Evolutionary conservation across 139 green algal species (phyloP).

Genomic region (Coelastrella sp.): DNA sequence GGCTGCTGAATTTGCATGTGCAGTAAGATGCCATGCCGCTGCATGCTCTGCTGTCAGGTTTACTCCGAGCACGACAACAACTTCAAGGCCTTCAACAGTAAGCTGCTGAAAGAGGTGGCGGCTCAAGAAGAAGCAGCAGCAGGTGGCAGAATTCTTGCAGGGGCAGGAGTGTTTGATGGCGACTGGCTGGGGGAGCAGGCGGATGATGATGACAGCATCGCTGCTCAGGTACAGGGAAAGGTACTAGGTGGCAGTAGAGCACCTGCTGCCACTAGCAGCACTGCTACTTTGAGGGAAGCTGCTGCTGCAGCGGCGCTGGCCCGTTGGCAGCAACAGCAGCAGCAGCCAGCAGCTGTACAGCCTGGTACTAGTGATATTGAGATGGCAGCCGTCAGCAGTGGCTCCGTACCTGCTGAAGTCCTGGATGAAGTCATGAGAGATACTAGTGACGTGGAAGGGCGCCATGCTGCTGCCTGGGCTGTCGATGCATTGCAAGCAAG

Average conservation of each 20-base stretch:
- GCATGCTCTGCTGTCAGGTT: constrained; percentile 22
- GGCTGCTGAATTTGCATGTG: no score
- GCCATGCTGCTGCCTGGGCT: not conserved
- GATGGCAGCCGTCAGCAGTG: not conserved
- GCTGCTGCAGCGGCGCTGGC: constrained; percentile 23
- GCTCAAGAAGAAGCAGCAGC: not conserved
- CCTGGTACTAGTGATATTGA: not conserved
- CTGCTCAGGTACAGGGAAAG: not conserved
- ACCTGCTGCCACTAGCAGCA: not conserved
- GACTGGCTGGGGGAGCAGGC: constrained; percentile 19
- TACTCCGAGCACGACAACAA: constrained; percentile 78
- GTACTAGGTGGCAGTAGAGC: not conserved
- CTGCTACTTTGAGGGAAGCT: constrained; percentile 31
- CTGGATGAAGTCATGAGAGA: not conserved
- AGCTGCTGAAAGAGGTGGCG: constrained; percentile 42
- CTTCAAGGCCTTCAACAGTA: constrained; percentile 85
- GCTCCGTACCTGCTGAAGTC: not conserved
- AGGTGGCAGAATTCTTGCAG: constrained; percentile 17
- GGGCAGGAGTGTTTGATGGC: not conserved
- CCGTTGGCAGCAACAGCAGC: constrained; percentile 34
- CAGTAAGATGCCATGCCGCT: not conserved
- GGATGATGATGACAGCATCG: not conserved
- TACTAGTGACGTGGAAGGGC: no score
- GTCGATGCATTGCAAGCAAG: not conserved
- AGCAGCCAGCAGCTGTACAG: not conserved